phyloP scores from a whole-genome alignment of 345 rosid genomes.

The Euphorbia pulcherrima region DNA sequence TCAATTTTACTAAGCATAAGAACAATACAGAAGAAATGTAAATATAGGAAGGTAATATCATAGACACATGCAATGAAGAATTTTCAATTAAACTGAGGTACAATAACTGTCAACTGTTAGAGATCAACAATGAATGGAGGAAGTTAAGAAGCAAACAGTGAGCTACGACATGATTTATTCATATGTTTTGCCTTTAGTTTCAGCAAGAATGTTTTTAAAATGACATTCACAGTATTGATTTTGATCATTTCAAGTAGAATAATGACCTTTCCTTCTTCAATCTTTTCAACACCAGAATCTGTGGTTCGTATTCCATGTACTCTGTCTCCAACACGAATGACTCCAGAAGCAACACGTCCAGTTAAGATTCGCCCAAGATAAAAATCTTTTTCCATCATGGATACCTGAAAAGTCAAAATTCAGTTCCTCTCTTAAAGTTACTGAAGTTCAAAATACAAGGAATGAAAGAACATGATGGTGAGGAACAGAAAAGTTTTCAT shows the following conservation, averaged over 20 bases:
- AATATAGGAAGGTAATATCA: neutral
- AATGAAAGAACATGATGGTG: neutral
- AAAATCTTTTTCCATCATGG: conserved; percentile 94
- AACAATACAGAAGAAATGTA: neutral
- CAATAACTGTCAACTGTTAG: neutral
- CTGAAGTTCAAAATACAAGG: neutral
- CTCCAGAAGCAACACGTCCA: conserved; percentile 78
- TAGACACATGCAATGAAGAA: neutral
- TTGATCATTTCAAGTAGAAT: conserved; percentile 1
- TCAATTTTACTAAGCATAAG: neutral
- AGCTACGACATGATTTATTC: neutral
- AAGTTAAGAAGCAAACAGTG: neutral
- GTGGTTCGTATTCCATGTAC: conserved; percentile 67
- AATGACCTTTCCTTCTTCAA: conserved; percentile 96
- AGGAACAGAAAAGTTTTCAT: neutral
- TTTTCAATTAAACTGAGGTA: neutral
- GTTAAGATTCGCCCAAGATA: conserved; percentile 94
- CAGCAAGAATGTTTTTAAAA: neutral
- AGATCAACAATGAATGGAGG: neutral
- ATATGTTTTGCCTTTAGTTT: neutral
- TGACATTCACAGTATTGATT: conserved; percentile 6
- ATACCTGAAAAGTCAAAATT: conserved; percentile 52
- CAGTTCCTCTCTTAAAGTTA: neutral
- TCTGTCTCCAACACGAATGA: conserved; percentile 70
- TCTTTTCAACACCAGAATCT: conserved; percentile 64